Base-by-base conservation (phyloP, 306 rosid species). In the Geum urbanum region DNA sequence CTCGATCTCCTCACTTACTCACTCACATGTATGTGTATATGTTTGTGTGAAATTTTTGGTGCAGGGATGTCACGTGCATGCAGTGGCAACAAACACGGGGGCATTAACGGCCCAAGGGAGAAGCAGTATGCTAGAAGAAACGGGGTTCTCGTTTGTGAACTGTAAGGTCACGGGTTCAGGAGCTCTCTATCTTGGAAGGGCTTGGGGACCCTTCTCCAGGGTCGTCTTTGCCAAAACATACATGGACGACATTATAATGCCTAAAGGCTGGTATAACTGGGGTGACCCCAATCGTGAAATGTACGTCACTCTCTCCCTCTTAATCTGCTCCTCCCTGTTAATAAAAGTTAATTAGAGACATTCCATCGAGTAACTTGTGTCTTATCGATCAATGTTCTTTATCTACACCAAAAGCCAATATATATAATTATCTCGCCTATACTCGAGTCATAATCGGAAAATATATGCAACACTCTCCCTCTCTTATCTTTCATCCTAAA, bases 211-310 rank as follows among this genome's bases (percentile, higher is more conserved):
- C 45, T 95, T 91, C 76, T 95, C 99, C 9, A 80, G 97, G 47
- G 99, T 95, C 9, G 81, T 95, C 75, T 95, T 95, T 43, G 92
- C 99, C 32, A 85, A 84, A 47, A 95, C 99, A 0, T 84, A 91
- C 46, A 95, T 95, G 99, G 99, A 95, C 85, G 82, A 95, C 64
- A 95, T 95, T 73, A 95, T 95, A 86, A 81, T 84, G 80, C 99
- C 97, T 76, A 91, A 87, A 52, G 99, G 99, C 72, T 95, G 99
- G 99, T 86, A 91, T 72, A 95, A 95, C 58, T 95, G 99, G 99
- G 97, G 95, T 61, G 99, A 95, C 73, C 99, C 95, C 56, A 87
- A 72, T 66, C 95, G 99, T 62, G 91, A 95, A 86, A 86, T 84
- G 99, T 95, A 86, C 0, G 78, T 55, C 9, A 4, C 8, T 49